Base-by-base conservation (phyloP, 768 basidiomycete genomes). In the Grammothele lineata region DNA sequence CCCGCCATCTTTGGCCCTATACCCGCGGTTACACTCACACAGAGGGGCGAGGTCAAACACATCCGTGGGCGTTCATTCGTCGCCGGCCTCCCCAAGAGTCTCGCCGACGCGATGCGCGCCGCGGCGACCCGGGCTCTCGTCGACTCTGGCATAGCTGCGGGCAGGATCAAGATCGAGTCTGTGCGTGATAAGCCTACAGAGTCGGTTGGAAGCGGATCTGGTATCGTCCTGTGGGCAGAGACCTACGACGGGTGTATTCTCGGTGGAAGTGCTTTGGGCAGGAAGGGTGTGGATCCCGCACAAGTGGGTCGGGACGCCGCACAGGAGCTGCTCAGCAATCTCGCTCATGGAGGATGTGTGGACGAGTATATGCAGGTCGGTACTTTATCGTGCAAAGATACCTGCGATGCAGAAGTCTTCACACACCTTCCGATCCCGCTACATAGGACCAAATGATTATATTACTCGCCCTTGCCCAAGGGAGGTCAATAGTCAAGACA, bases 381-480 rank as follows among this genome's bases (percentile, higher is more conserved):
- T 51, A n/a, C 15, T 22, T 22, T 14, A 22, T 26, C 48, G 0
- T n/a, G n/a, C n/a, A n/a, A n/a, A n/a, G n/a, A n/a, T n/a, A n/a
- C n/a, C n/a, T n/a, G n/a, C n/a, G n/a, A n/a, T n/a, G n/a, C n/a
- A n/a, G n/a, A n/a, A n/a, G 30, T 27, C 8, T 45, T n/a, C 23
- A 6, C 15, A 25, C 12, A 6, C 21, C 7, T 17, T 23, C 14
- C 12, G 8, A 30, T 71, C 18, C 30, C 35, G 17, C 68, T 67
- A 54, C 73, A 15, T 71, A 87, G 71, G 88, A 91, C 62, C 87
- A 90, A 58, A 81, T 89, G 17, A 79, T 89, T 37, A 76, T 89
- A 30, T 82, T 87, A 58, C 77, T 89, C 66, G 85, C 85, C 8
- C 70, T 90, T 15, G 85, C 87, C 8, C 63, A 80, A 40, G 85